Percentiles rank a stretch among this genome's conserved stretches.
Evolutionary conservation across 1,284 basidiomycete species (phyloP).

Genomic region (Apiotrichum gracile): DNA sequence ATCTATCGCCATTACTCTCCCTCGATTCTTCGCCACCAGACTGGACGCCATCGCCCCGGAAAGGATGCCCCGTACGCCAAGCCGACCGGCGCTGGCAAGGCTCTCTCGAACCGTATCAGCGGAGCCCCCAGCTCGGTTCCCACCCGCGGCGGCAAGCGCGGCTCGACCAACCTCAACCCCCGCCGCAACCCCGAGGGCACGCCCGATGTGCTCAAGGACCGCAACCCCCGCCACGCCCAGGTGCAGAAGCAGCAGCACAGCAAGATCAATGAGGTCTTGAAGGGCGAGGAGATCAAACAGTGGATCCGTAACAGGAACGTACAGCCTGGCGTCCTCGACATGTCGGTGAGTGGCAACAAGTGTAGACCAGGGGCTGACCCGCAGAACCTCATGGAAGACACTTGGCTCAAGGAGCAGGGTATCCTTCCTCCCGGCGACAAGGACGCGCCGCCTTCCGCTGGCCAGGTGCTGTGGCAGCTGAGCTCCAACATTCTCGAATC

Average conservation of each 20-base stretch:
- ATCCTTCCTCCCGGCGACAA: conserved; percentile 40
- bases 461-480: conserved; percentile 40
- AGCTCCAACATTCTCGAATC: conserved; percentile 35
- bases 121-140: not conserved
- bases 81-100: conserved; percentile 4
- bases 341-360: conserved; percentile 31
- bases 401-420: conserved; percentile 36
- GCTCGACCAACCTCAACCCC: conserved; percentile 10
- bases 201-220: conserved; percentile 19
- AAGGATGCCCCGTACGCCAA: conserved; percentile 21
- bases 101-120: conserved; percentile 14
- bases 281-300: conserved; percentile 36
- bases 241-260: conserved; percentile 25
- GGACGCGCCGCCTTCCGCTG: conserved; percentile 32
- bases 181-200: conserved; percentile 21
- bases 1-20: not conserved
- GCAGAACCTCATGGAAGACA: conserved; percentile 34
- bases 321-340: conserved; percentile 34
- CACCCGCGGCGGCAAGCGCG: conserved; percentile 1
- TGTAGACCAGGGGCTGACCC: not conserved
- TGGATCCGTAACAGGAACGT: conserved; percentile 37
- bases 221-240: conserved; percentile 8
- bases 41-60: conserved; percentile 13
- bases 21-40: conserved; percentile 6
- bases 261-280: conserved; percentile 30